Percentiles rank a stretch among this genome's conserved stretches.
Conservation (phyloP, 176 grass and related monocot genomes). For the Oryza glaberrima region DNA sequence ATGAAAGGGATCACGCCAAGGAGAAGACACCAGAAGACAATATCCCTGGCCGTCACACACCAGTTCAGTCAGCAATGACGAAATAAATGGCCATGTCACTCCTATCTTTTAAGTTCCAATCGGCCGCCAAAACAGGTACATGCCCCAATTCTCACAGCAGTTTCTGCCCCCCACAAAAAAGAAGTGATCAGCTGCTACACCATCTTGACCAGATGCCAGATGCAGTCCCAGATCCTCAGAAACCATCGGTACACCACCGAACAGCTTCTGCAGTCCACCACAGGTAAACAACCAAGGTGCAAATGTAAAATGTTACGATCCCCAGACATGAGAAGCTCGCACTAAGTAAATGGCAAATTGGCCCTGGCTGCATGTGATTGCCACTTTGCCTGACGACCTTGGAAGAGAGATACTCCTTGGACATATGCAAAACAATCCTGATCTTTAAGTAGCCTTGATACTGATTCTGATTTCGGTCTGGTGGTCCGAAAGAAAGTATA, state of each 20-base stretch:
- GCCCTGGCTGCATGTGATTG: not conserved
- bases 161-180: not conserved
- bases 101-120: not conserved
- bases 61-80: conserved; percentile 32
- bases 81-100: not conserved
- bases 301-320: not conserved
- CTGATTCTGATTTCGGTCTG: not conserved
- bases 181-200: not conserved
- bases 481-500: not conserved
- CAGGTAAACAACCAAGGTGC: not conserved
- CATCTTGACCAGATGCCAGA: not conserved
- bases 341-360: not conserved
- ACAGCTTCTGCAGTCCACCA: not conserved
- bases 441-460: not conserved
- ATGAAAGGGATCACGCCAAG: not conserved
- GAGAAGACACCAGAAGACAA: not conserved
- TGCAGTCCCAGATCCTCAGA: not conserved
- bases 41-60: not conserved
- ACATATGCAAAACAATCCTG: not conserved
- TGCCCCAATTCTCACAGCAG: too few relatives aligned
- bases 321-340: not conserved
- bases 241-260: not conserved
- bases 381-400: not conserved
- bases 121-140: not conserved
- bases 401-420: not conserved